Evolutionary conservation across 208 protist species (phyloP), one percentile per base, ranked within the genome.

Genomic region (Leishmania lainsoni): DNA sequence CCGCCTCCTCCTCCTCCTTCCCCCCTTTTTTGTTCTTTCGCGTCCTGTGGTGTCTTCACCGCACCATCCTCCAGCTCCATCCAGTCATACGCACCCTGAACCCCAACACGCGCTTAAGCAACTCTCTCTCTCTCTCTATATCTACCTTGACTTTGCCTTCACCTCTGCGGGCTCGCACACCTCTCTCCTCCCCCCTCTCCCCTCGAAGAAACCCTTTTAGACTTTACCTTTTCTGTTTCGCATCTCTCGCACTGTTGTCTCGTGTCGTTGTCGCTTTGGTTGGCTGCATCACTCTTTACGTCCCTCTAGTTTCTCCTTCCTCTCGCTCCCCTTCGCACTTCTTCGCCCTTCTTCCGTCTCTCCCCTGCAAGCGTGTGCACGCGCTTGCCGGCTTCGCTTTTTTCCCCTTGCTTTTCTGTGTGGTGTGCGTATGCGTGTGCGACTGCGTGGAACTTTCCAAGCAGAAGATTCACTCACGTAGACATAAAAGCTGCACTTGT

Each of bases 211-310:
- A 45, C 42, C 42, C 6, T 29, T 6, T 22, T 35, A 42, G 42
- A 42, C 66, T 51, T 58, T 49, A 35, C 32, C 3, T 56, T 58
- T 74, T 83, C 26, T 39, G 12, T 22, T 71, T 70, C 71, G 17
- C 6, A 52, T 76, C 42, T 16, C 29, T 49, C 51, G 39, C 63
- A n/a, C 3, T 66, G 3, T 63, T 58, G 26, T 42, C 20, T 54
- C 32, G 77, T 32, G 45, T 69, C 68, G 42, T 51, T 71, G 45
- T 74, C 35, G 35, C 70, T 82, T 58, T 76, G 29, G 26, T 52
- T 5, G 76, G 22, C 20, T 32, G 12, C 35, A 65, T 35, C 54
- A 63, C 48, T 51, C 26, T 45, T 48, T 72, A 69, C 26, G 71
- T 48, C 51, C 58, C 58, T 32, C 14, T 16, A 9, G 26, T 9